These are phyloP conservation scores for Tulasnella sp. DNA, from an alignment of 768 basidiomycete genomes.

Conservation along the genomic window DNA sequence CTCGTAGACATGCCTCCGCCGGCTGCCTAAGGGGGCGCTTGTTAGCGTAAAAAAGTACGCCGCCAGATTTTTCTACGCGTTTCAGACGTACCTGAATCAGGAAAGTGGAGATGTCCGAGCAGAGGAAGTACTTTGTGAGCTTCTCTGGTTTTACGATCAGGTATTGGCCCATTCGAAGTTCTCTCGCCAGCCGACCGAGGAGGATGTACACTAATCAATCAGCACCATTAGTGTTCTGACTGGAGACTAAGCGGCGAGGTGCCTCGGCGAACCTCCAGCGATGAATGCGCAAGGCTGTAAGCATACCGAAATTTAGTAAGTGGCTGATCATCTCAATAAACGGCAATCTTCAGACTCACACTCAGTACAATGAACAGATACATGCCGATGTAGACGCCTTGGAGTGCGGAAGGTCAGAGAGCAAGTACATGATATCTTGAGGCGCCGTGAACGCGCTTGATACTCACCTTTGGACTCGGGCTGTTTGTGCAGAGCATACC, in stretches of 20 bases:
- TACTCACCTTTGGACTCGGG: constrained; percentile 36
- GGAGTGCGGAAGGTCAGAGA: no score
- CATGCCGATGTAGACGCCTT: constrained; percentile 39
- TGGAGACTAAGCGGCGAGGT: not conserved
- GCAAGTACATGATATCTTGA: not conserved
- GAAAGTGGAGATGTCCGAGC: constrained; percentile 55
- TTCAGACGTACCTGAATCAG: constrained; percentile 40
- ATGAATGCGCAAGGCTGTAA: constrained; percentile 62
- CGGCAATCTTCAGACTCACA: constrained; percentile 26
- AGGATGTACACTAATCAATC: constrained; percentile 44
- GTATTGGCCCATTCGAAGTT: constrained; percentile 37
- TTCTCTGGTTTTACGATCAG: constrained; percentile 38
- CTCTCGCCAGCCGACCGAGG: constrained; percentile 48
- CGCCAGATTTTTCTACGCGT: no score
- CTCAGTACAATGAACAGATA: constrained; percentile 52
- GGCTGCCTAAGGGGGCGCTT: constrained; percentile 30
- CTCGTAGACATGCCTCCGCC: constrained; percentile 40
- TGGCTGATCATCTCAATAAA: not conserved
- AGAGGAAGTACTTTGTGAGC: constrained; percentile 49
- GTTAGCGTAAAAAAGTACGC: no score
- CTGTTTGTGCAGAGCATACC: constrained; percentile 43
- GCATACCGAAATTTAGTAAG: not conserved
- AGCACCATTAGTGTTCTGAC: not conserved
- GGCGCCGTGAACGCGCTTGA: not conserved
- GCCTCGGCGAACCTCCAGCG: constrained; percentile 27